Evolutionary conservation across 805 yeast species (phyloP), one percentile per base, ranked within the genome.

Genomic region (Limtongozyma cylindracea): DNA sequence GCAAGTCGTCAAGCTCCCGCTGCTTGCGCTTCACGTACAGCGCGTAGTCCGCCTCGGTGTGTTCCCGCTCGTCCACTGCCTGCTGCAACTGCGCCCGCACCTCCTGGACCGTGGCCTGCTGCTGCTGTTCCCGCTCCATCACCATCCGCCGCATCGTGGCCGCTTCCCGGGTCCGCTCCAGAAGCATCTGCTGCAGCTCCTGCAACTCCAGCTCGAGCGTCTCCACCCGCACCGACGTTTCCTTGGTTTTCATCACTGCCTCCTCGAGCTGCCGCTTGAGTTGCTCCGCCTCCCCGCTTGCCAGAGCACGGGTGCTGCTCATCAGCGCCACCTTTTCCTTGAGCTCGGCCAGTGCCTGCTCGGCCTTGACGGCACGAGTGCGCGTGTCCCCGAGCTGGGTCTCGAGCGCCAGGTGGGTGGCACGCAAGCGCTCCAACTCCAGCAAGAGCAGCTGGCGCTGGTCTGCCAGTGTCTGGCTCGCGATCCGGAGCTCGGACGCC

Each of bases 91-190:
- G 64, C 4, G 52, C 51, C 22, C 50, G 58, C 11, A 67, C 40
- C 17, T 72, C 78, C n/a, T 47, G 46, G n/a, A 59, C 40, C 24
- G 59, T 60, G 3, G 35, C 30, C 16, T 54, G 57, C 19, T 61
- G 56, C 18, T 50, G 56, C 20, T 63, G 66, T 32, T 80, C 84
- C 5, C 61, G 55, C 20, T 77, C 92, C 20, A 61, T 41, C 14
- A 82, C 36, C 18, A 77, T 39, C 26, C 73, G 50, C 31, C 91
- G 56, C 43, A 80, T 61, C 0, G 77, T 65, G 2, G 67, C 51
- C 0, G 77, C 56, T 42, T 84, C 96, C 22, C 82, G 53, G 0
- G 74, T 64, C 27, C 91, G 60, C 34, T 80, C 93, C 35, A 70
- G 88, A 3, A 82, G 43, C 41, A 68, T 51, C 16, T 61, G 57